Percentiles rank a stretch among this genome's conserved stretches.
These are phyloP conservation scores for Populus pruinosa DNA, from an alignment of 345 rosid species.

Conservation along the genomic window DNA sequence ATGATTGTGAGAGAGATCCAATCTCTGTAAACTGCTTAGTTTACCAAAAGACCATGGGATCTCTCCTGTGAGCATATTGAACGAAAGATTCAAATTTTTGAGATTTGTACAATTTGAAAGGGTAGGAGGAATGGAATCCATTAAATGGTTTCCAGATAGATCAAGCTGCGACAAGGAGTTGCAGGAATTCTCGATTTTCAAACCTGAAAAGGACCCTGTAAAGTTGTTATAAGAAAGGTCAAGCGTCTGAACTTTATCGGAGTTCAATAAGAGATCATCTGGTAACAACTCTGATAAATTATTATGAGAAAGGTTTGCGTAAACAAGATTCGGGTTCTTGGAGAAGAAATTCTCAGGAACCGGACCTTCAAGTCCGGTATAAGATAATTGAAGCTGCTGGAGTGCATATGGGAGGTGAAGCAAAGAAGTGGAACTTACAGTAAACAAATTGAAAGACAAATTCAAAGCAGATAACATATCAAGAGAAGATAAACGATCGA, in stretches of 20 bases:
- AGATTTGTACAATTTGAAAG: conserved; percentile 79
- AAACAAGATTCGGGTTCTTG: conserved; percentile 51
- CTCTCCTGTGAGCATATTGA: conserved; percentile 59
- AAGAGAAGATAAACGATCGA: conserved; percentile 56
- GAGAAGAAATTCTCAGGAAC: conserved; percentile 61
- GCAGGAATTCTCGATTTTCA: conserved; percentile 55
- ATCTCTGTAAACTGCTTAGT: conserved; percentile 49
- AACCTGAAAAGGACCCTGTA: conserved; percentile 72
- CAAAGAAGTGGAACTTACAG: conserved; percentile 61
- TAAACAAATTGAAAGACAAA: conserved; percentile 55
- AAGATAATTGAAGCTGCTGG: conserved; percentile 64
- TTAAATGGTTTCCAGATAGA: conserved; percentile 58
- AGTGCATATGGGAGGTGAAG: conserved; percentile 66
- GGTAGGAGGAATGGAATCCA: conserved; percentile 51
- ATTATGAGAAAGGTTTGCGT: conserved; percentile 53
- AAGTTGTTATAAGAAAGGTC: conserved; percentile 82
- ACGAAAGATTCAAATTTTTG: conserved; percentile 55
- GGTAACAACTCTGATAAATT: conserved; percentile 69
- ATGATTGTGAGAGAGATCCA: conserved; percentile 75
- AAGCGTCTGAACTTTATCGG: conserved; percentile 62
- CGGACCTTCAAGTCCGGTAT: conserved; percentile 56
- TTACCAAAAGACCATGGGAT: conserved; percentile 62
- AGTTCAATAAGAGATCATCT: conserved; percentile 40
- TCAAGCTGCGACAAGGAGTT: conserved; percentile 59
- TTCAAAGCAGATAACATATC: conserved; percentile 57